These are phyloP conservation scores for Salix koriyanagi DNA, from an alignment of 345 rosid genomes.

Conservation along the genomic window DNA sequence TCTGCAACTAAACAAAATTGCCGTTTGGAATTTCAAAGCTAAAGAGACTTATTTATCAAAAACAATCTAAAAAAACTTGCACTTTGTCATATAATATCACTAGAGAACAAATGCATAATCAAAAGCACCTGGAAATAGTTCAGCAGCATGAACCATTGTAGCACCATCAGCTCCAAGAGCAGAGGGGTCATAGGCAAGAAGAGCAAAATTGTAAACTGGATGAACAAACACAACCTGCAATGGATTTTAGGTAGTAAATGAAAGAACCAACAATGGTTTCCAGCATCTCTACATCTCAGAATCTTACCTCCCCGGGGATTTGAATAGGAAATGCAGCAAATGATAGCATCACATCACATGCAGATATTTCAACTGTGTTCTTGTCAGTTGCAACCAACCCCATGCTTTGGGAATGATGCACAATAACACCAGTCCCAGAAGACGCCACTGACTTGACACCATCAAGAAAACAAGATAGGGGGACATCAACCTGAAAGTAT, in stretches of 20 bases:
- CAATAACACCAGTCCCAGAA: slow-evolving; percentile 87
- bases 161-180: slow-evolving; percentile 69
- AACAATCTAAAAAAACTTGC: no score
- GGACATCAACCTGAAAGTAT: slow-evolving; percentile 78
- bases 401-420: slow-evolving; percentile 75
- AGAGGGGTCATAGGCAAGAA: slow-evolving; percentile 84
- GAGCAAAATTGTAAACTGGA: slow-evolving; percentile 92
- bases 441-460: slow-evolving; percentile 78
- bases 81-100: no score
- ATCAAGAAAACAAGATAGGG: slow-evolving; percentile 88
- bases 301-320: slow-evolving; percentile 89
- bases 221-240: slow-evolving; percentile 92
- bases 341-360: slow-evolving; percentile 89
- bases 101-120: slow-evolving; percentile 6
- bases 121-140: slow-evolving; percentile 72
- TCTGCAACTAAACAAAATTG: no score
- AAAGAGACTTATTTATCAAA: no score
- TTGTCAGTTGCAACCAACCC: slow-evolving; percentile 92
- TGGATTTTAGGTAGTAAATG: slow-evolving; percentile 22
- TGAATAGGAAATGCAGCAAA: slow-evolving; percentile 96
- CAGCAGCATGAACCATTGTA: slow-evolving; percentile 77
- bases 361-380: slow-evolving; percentile 80
- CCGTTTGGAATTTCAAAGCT: no score
- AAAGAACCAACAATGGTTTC: neutral
- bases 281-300: neutral